Conservation (phyloP, 805 yeast species). For the Komagataella pseudopastoris region DNA sequence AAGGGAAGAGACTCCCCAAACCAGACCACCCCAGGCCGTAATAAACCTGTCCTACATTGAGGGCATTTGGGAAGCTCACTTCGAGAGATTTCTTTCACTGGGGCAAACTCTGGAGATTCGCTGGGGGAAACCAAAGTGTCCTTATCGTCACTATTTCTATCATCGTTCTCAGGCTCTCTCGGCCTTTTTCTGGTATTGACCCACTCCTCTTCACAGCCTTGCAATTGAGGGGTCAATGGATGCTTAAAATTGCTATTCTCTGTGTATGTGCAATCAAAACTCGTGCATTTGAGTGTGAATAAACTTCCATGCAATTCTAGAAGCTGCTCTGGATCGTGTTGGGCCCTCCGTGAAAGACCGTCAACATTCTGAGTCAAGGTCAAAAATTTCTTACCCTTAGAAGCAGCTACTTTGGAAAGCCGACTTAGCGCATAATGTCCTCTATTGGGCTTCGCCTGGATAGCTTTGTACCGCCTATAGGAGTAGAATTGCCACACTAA, state of each 20-base stretch:
- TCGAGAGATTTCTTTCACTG: conserved; percentile 33
- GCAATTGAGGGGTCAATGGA: conserved; percentile 46
- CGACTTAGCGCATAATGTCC: conserved; percentile 65
- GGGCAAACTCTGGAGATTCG: conserved; percentile 29
- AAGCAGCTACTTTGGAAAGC: conserved; percentile 24
- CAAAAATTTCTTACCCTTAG: conserved; percentile 27
- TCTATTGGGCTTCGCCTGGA: conserved; percentile 53
- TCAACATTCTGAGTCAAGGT: conserved; percentile 81
- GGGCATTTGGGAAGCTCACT: conserved; percentile 68
- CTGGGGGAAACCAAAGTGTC: background rate
- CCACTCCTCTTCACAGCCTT: conserved; percentile 23
- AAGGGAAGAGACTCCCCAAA: conserved; percentile 82
- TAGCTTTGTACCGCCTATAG: conserved; percentile 50
- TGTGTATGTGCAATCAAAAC: conserved; percentile 53
- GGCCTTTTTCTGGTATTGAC: conserved; percentile 8
- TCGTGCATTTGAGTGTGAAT: conserved; percentile 63
- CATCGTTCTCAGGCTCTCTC: conserved; percentile 4
- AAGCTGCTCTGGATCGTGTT: conserved; percentile 37
- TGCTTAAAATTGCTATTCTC: conserved; percentile 37
- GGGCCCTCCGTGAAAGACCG: conserved; percentile 55
- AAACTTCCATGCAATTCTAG: conserved; percentile 72
- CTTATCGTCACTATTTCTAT: conserved; percentile 2
- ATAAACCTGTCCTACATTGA: conserved; percentile 43
- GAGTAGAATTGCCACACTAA: conserved; percentile 86
- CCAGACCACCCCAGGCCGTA: conserved; percentile 91